Evolutionary conservation across 352 stramenopile genomes (phyloP), one percentile per base, ranked within the genome.

Genomic region (Pythium aphanidermatum): DNA sequence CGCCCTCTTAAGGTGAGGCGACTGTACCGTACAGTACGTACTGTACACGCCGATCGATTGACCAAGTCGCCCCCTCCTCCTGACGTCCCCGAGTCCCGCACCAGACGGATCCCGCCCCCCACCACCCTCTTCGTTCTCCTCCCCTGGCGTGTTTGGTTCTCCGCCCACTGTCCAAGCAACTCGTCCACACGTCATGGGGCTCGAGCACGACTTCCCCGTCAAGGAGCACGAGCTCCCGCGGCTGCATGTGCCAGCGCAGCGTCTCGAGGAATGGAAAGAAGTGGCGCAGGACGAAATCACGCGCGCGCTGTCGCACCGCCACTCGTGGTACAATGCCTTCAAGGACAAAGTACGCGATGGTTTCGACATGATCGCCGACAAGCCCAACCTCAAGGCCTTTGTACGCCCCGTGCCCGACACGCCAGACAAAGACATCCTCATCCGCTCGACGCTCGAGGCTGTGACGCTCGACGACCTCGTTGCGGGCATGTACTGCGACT

Each of bases 311-410:
- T 46, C 39, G 17, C 42, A 66, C 46, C 56, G 35, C 34, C 40
- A 66, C 26, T 73, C 63, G 56, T 73, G 63, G 63, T 70, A 63
- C 55, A 68, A 68, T 41, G 48, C 23, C n/a, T 59, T 64, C 42
- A 41, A 60, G 29, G 55, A 69, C 25, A 26, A 51, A 26, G 38
- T 58, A 12, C 46, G 37, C 32, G 47, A 61, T 20, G 39, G 42
- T 44, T 69, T 54, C 55, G 56, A 68, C 35, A 51, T 60, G 37
- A 43, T 53, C 30, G 49, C 55, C 20, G 55, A 69, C 28, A 39
- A 50, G 14, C 51, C 60, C 31, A 41, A 54, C 34, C 55, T 68
- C 36, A 48, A 53, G 30, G 50, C 51, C 6, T 73, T 56, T 27
- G 29, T 62, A 29, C 58, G 59, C 28, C 37, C 25, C 34, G 51